Base-by-base conservation (phyloP, 176 grass and related monocot species). In the Lolium multiflorum region DNA sequence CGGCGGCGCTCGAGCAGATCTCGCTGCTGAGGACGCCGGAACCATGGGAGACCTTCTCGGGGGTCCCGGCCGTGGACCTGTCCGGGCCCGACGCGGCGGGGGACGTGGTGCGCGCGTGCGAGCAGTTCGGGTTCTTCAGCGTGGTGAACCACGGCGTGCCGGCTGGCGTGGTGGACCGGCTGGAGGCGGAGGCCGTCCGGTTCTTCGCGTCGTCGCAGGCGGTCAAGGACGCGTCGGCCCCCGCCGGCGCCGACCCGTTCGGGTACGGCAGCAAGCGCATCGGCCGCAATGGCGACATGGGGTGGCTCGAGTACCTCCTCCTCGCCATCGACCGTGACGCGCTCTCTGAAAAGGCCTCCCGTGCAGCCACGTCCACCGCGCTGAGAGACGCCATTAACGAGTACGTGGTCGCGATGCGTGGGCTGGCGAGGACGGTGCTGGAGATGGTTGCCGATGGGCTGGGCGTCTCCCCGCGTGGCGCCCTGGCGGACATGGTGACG, bases 241-340 rank as follows among this genome's bases (percentile, higher is more conserved):
- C 82, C 10, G 59, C 84, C 5, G 48, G 83, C 25, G 71, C 87
- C 6, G 44, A 86, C 28, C 95, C 91, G 22, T 88, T 95, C 47
- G 92, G 95, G 1, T 97, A 97, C 62, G 91, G 91, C 0, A 97
- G 66, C 91, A 95, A 87, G 76, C 67, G 72, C 43, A 97, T 95
- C 75, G 95, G 92, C 0, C 54, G 57, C 47, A 97, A 97, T 85
- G 95, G 95, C 51, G 92, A 97, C 83, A 75, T 63, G 48, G 95
- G 95, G 13, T 97, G 95, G 95, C 26, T 97, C 28, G 95, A 97
- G 89, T 97, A 97, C 88, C 92, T 97, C 73, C 91, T 97, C 52
- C 82, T 97, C 81, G 89, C 87, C 68, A 70, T 95, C 72, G 73
- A 84, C 60, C 28, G 22, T 56, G 35, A 8, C 5, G 55, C 82